Evolutionary conservation across 2,329 filamentous ascomycete species (phyloP).

Genomic region (Hymenoscyphus linearis): DNA sequence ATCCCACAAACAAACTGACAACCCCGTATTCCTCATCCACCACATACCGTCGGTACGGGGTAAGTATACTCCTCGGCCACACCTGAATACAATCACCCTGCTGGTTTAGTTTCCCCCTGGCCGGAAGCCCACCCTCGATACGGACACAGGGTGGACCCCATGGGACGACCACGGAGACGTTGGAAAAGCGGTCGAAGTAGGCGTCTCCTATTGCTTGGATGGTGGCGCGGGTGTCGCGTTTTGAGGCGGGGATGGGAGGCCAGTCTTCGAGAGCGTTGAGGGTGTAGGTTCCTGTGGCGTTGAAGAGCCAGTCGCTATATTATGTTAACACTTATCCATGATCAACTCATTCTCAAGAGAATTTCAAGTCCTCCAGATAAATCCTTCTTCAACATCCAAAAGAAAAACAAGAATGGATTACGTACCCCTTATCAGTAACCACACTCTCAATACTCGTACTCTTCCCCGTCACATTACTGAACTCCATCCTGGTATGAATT

Average conservation of each 20-base stretch:
- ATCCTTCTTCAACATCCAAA: too few species aligned
- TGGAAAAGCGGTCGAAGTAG: slow-evolving; percentile 11
- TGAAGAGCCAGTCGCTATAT: slow-evolving; percentile 13
- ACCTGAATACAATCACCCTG: slow-evolving; percentile 6
- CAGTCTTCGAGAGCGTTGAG: slow-evolving; percentile 9
- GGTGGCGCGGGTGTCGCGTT: slow-evolving; percentile 8
- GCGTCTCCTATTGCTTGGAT: slow-evolving; percentile 15
- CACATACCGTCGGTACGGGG: slow-evolving; percentile 8
- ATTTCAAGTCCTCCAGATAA: too few species aligned
- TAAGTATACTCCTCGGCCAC: slow-evolving; percentile 1
- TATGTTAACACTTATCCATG: not conserved
- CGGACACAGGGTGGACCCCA: slow-evolving; percentile 9
- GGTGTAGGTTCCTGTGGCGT: slow-evolving; percentile 9
- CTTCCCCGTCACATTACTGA: not conserved
- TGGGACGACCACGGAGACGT: slow-evolving; percentile 8
- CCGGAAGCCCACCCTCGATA: slow-evolving; percentile 9
- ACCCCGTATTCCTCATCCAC: slow-evolving; percentile 8
- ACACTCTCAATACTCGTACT: slow-evolving; percentile 8
- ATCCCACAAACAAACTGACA: slow-evolving; percentile 11
- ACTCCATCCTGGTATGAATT: slow-evolving; percentile 13
- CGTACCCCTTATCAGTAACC: slow-evolving; percentile 7
- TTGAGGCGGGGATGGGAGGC: slow-evolving; percentile 7
- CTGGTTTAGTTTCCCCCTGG: not conserved
- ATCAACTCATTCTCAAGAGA: too few species aligned
- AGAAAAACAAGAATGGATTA: not conserved